A percentile compares a stretch with the other conserved stretches of the same genome.
phyloP scores from a whole-genome alignment of 352 stramenopile species.

The Pythium aphanidermatum region DNA sequence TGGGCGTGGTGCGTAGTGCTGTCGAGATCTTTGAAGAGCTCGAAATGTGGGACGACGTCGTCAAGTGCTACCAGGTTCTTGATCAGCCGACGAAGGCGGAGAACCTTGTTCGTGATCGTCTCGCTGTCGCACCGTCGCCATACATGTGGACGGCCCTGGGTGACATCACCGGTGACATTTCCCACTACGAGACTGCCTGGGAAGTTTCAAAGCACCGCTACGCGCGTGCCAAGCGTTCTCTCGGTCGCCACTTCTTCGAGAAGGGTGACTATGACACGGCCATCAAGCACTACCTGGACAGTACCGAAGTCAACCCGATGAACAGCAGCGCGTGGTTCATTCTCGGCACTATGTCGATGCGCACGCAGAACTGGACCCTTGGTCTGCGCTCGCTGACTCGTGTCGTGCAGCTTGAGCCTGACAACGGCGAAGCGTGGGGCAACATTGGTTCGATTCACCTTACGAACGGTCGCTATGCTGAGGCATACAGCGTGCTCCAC shows the following conservation, averaged over 20 bases:
- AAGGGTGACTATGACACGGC: conserved; percentile 71
- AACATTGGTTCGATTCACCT: conserved; percentile 95
- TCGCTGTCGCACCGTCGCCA: conserved; percentile 83
- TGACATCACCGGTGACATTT: conserved; percentile 87
- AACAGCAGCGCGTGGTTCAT: conserved; percentile 91
- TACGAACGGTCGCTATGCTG: conserved; percentile 58
- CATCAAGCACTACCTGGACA: conserved; percentile 78
- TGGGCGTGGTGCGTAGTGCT: conserved; percentile 85
- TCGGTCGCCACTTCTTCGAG: conserved; percentile 88
- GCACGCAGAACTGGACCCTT: conserved; percentile 76
- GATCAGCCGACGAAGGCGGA: conserved; percentile 89
- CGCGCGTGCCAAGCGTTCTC: conserved; percentile 87
- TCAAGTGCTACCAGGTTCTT: conserved; percentile 93
- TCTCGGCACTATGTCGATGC: conserved; percentile 90
- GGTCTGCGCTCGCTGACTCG: conserved; percentile 88
- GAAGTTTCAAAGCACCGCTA: conserved; percentile 89
- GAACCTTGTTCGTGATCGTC: conserved; percentile 82
- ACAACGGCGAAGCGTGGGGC: conserved; percentile 93
- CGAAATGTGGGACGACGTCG: conserved; percentile 95
- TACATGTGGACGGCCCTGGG: conserved; percentile 94
- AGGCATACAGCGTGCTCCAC: conserved; percentile 78
- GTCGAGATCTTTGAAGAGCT: conserved; percentile 93
- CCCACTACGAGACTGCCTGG: conserved; percentile 90
- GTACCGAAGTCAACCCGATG: conserved; percentile 86
- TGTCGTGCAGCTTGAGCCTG: conserved; percentile 92